Evolutionary conservation across 1,284 basidiomycete genomes (phyloP).

Genomic region (Microbotryum scabiosae): DNA sequence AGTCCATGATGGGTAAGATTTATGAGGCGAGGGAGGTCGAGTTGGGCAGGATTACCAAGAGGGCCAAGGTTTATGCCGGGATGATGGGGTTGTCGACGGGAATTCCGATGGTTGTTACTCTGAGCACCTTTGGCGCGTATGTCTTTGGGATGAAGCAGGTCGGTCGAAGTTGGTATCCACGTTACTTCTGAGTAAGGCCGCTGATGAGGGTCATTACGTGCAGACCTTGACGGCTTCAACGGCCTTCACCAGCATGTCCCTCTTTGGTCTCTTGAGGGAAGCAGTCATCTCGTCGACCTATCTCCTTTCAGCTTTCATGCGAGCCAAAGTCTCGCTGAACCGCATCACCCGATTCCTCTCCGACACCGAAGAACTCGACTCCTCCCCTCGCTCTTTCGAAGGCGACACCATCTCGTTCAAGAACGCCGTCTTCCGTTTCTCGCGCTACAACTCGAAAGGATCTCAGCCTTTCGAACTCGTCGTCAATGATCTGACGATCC

Average conservation of each 20-base stretch:
- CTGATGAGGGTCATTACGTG: too few relatives aligned
- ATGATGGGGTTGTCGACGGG: constrained; percentile 28
- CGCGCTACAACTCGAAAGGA: neutral
- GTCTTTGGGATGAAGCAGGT: constrained; percentile 14
- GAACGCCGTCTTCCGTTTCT: neutral
- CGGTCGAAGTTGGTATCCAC: too few relatives aligned
- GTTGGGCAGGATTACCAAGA: constrained; percentile 16
- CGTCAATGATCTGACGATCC: neutral
- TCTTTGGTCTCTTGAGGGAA: constrained; percentile 24
- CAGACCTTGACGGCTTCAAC: constrained; percentile 20
- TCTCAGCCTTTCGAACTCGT: too few relatives aligned
- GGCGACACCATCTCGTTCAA: neutral
- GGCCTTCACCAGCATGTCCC: constrained; percentile 24
- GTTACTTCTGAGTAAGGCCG: too few relatives aligned
- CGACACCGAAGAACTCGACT: constrained; percentile 28
- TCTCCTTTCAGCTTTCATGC: constrained; percentile 29
- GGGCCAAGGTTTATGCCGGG: constrained; percentile 17
- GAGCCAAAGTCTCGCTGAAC: constrained; percentile 23
- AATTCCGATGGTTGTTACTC: constrained; percentile 19
- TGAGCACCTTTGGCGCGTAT: constrained; percentile 22
- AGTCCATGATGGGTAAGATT: constrained; percentile 13
- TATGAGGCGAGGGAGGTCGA: constrained; percentile 6
- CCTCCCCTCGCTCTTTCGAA: neutral
- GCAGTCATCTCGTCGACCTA: constrained; percentile 29
- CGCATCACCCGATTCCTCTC: constrained; percentile 23